Percentiles rank a stretch among this genome's conserved stretches.
These are phyloP conservation scores for Solanum infundibuliforme DNA, from an alignment of 257 asterid species.

Conservation along the genomic window DNA sequence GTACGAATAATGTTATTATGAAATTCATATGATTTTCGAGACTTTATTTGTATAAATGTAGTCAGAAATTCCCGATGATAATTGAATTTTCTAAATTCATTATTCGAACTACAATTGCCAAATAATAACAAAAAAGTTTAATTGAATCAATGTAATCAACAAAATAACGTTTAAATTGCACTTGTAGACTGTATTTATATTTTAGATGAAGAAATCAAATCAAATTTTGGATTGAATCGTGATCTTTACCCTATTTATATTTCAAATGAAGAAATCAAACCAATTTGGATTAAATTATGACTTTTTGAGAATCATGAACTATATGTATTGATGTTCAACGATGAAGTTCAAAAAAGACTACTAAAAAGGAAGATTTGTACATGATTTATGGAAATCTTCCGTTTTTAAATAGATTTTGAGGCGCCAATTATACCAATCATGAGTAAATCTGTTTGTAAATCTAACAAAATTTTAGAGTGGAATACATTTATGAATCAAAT, in stretches of 20 bases:
- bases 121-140: too few relatives aligned
- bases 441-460: not conserved
- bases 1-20: not conserved
- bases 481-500: not conserved
- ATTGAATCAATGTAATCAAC: not conserved
- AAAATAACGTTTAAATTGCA: not conserved
- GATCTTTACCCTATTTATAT: not conserved
- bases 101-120: not conserved
- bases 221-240: not conserved
- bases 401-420: not conserved
- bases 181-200: not conserved
- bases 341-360: too few relatives aligned
- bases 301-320: too few relatives aligned
- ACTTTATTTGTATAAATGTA: not conserved
- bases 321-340: not conserved
- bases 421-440: not conserved
- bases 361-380: too few relatives aligned
- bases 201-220: not conserved
- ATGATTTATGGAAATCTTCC: not conserved
- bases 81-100: not conserved
- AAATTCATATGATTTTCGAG: not conserved
- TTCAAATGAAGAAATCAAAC: too few relatives aligned
- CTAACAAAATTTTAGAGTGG: not conserved
- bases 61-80: not conserved
- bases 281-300: too few relatives aligned